Percentiles rank a stretch among this genome's conserved stretches.
Evolutionary conservation across 2,329 filamentous ascomycete species (phyloP).

Genomic region (Penicillium sp.): DNA sequence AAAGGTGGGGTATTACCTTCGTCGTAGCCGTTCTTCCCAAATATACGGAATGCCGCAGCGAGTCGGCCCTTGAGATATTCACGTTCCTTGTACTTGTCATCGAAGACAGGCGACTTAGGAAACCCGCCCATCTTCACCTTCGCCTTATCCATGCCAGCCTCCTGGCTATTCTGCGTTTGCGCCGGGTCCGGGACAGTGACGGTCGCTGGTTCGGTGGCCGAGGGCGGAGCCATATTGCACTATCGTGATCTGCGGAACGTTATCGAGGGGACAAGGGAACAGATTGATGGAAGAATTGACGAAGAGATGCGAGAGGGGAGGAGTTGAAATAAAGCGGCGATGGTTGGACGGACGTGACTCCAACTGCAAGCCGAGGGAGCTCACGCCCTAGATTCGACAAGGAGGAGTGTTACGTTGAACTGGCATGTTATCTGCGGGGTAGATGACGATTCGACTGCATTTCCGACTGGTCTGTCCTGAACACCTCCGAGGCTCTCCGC

Average conservation of each 20-base stretch:
- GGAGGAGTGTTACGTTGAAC: background rate
- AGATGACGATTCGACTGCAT: background rate
- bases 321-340: background rate
- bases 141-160: conserved; percentile 29
- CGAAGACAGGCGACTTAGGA: conserved; percentile 43
- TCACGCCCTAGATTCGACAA: background rate
- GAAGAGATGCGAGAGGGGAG: background rate
- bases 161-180: conserved; percentile 23
- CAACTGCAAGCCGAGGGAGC: background rate
- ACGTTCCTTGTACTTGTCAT: conserved; percentile 53
- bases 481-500: conserved; percentile 1
- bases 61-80: conserved; percentile 61
- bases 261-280: background rate
- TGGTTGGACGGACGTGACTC: background rate
- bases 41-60: conserved; percentile 62
- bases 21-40: conserved; percentile 62
- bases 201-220: conserved; percentile 20
- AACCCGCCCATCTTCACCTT: conserved; percentile 38
- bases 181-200: conserved; percentile 20
- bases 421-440: background rate
- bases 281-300: background rate
- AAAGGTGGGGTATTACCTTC: conserved; percentile 42
- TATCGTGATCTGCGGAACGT: background rate
- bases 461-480: background rate
- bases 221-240: conserved; percentile 21